phyloP scores from a whole-genome alignment of 2,329 filamentous ascomycete species.

The Aphanocladium album region DNA sequence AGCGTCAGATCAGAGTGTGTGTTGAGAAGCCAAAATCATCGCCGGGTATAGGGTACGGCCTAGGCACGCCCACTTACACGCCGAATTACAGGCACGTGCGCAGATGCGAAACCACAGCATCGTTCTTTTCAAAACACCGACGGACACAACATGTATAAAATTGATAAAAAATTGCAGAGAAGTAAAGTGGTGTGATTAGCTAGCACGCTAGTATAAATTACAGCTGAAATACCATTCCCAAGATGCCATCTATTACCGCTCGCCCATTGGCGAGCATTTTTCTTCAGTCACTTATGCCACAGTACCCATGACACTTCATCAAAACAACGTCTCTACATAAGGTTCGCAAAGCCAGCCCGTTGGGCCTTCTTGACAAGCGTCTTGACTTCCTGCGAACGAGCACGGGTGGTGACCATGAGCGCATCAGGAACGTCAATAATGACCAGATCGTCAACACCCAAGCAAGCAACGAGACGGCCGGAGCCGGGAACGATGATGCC shows the following conservation, averaged over 20 bases:
- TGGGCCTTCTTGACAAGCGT: conserved; percentile 23
- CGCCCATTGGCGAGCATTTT: not conserved
- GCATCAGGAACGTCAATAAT: conserved; percentile 23
- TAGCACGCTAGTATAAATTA: conserved; percentile 15
- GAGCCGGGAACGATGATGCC: conserved; percentile 23
- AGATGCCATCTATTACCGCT: conserved; percentile 8
- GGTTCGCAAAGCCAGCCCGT: conserved; percentile 20
- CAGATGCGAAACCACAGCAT: no score
- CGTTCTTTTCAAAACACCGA: no score
- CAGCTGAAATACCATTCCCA: conserved; percentile 10
- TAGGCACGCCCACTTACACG: no score
- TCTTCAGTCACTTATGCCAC: conserved; percentile 8
- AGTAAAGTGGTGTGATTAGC: conserved; percentile 14
- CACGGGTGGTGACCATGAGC: conserved; percentile 23
- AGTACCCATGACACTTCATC: conserved; percentile 3
- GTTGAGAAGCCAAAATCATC: no score
- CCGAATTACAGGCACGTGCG: no score
- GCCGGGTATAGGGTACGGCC: no score
- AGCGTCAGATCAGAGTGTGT: no score
- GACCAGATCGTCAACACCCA: conserved; percentile 23
- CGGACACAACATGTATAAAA: no score
- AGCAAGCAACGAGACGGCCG: conserved; percentile 22
- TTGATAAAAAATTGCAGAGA: not conserved
- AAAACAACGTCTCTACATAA: conserved; percentile 17
- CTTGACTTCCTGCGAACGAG: conserved; percentile 24